phyloP scores from a whole-genome alignment of 2,329 filamentous ascomycete species.

The Fulvia fulva region DNA sequence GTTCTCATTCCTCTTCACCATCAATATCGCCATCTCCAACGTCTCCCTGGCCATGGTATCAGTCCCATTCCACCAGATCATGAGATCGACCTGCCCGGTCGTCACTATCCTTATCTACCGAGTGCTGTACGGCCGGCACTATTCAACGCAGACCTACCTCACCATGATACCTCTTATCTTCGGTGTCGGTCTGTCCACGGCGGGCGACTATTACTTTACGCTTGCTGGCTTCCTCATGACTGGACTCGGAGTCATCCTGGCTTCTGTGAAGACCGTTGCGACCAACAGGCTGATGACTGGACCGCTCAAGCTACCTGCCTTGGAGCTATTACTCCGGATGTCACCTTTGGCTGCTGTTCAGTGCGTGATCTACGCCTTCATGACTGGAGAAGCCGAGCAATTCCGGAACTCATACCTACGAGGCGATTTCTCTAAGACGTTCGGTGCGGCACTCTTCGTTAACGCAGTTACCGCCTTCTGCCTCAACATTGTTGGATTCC shows the following conservation, averaged over 20 bases:
- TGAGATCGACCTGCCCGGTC: conserved; percentile 59
- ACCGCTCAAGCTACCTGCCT: conserved; percentile 52
- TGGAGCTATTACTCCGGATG: conserved; percentile 53
- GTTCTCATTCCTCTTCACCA: conserved; percentile 59
- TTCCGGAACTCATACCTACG: conserved; percentile 11
- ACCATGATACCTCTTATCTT: conserved; percentile 59
- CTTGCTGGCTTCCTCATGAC: conserved; percentile 43
- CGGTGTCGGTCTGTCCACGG: conserved; percentile 57
- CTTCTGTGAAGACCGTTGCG: conserved; percentile 55
- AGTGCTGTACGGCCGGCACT: conserved; percentile 52
- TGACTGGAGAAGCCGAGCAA: conserved; percentile 18
- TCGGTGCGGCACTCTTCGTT: conserved; percentile 48
- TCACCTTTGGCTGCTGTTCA: conserved; percentile 22
- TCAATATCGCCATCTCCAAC: conserved; percentile 63
- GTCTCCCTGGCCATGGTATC: conserved; percentile 60
- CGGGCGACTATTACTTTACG: conserved; percentile 62
- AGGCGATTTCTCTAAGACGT: conserved; percentile 49
- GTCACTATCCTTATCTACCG: conserved; percentile 61
- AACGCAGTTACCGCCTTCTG: conserved; percentile 35
- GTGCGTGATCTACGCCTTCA: conserved; percentile 19
- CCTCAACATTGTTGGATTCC: conserved; percentile 37
- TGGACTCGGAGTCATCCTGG: conserved; percentile 37
- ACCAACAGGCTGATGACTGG: conserved; percentile 64
- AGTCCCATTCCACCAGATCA: conserved; percentile 63
- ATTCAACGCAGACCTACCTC: conserved; percentile 55